Evolutionary conservation across 768 basidiomycete species (phyloP).

Genomic region (Russula vinacea): DNA sequence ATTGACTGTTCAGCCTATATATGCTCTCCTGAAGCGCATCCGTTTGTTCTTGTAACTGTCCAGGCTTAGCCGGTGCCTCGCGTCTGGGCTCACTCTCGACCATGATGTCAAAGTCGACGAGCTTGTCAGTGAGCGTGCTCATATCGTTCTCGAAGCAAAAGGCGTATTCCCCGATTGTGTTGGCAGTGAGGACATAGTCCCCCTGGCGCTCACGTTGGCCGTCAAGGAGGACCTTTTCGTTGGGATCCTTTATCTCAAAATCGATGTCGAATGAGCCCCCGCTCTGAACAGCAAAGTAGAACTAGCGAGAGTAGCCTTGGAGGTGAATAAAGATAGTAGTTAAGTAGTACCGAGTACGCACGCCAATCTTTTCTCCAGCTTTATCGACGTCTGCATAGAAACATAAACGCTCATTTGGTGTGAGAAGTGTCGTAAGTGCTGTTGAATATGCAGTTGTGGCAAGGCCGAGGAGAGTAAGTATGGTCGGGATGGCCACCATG

Average conservation of each 20-base stretch:
- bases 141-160: constrained; percentile 99
- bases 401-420: constrained; percentile 79
- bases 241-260: constrained; percentile 89
- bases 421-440: constrained; percentile 75
- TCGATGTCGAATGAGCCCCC: constrained; percentile 97
- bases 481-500: constrained; percentile 27
- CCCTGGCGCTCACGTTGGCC: constrained; percentile 90
- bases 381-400: constrained; percentile 98
- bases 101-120: constrained; percentile 96
- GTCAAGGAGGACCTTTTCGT: constrained; percentile 81
- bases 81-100: constrained; percentile 94
- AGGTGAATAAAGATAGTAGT: not conserved
- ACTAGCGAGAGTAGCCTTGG: constrained; percentile 47
- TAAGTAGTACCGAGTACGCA: constrained; percentile 39
- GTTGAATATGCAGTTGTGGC: constrained; percentile 42
- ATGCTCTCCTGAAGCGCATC: constrained; percentile 93
- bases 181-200: constrained; percentile 96
- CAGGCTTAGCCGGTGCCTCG: constrained; percentile 82
- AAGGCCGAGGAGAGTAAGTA: constrained; percentile 29
- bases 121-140: constrained; percentile 88
- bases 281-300: constrained; percentile 98
- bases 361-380: constrained; percentile 86
- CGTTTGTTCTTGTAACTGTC: constrained; percentile 89
- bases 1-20: constrained; percentile 81
- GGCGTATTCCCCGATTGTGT: constrained; percentile 82